Percentiles rank a stretch among this genome's conserved stretches.
phyloP scores from a whole-genome alignment of 164 flowering plant genomes.

The Nelumbo lutea region DNA sequence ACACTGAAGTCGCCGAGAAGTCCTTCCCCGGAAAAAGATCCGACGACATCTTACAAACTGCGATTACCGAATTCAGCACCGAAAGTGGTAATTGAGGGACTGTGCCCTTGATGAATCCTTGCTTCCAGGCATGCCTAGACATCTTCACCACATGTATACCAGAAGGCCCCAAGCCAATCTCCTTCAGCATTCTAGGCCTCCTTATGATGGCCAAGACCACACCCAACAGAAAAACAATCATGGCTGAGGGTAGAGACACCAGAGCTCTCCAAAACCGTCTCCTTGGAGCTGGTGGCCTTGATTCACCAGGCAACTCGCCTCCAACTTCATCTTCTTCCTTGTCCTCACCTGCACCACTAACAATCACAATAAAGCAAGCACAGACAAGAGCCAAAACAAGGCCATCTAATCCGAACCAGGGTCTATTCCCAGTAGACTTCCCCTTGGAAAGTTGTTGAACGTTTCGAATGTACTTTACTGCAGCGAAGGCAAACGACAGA shows the following conservation, averaged over 20 bases:
- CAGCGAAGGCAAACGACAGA: conserved; percentile 64
- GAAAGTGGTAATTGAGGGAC: conserved; percentile 85
- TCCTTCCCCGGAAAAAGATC: conserved; percentile 70
- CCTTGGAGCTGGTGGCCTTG: not conserved
- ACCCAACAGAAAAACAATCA: conserved; percentile 61
- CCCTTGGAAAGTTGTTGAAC: conserved; percentile 50
- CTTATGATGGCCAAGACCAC: conserved; percentile 50
- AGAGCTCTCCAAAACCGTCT: conserved; percentile 23
- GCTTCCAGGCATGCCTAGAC: conserved; percentile 73
- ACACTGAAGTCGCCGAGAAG: conserved; percentile 58
- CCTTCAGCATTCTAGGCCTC: conserved; percentile 49
- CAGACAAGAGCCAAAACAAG: conserved; percentile 49
- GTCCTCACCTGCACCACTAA: conserved; percentile 52
- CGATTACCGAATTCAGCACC: conserved; percentile 73
- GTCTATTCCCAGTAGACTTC: conserved; percentile 16
- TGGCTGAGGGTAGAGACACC: conserved; percentile 58
- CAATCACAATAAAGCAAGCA: conserved; percentile 41
- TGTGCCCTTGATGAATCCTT: conserved; percentile 64
- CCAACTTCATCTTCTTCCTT: not conserved
- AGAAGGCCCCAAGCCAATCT: conserved; percentile 65
- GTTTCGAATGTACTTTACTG: conserved; percentile 67
- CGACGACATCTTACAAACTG: conserved; percentile 67
- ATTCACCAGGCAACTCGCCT: not conserved
- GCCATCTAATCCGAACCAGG: conserved; percentile 78
- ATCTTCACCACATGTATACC: conserved; percentile 42